Evolutionary conservation across 2,329 filamentous ascomycete genomes (phyloP).

Genomic region (Alternaria brassicicola): DNA sequence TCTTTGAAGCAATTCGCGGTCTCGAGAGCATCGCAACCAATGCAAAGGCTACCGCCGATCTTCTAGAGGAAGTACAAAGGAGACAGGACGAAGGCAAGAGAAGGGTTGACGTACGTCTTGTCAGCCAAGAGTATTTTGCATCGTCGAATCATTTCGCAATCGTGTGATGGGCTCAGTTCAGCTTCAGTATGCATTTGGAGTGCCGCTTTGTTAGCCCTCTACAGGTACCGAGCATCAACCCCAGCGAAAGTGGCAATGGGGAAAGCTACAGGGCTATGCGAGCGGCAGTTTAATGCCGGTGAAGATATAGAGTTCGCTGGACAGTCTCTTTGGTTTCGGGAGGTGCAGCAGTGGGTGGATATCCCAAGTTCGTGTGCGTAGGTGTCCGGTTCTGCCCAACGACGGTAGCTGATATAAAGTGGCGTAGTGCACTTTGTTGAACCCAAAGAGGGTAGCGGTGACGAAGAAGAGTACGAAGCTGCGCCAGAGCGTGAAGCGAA

Average conservation of each 20-base stretch:
- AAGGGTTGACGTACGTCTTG: conserved; percentile 49
- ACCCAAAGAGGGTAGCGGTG: conserved; percentile 34
- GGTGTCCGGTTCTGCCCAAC: neutral
- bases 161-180: conserved; percentile 43
- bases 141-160: conserved; percentile 59
- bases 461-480: conserved; percentile 23
- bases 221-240: neutral
- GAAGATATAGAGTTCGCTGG: conserved; percentile 40
- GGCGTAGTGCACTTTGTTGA: conserved; percentile 36
- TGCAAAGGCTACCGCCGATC: conserved; percentile 49
- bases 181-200: neutral
- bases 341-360: conserved; percentile 36
- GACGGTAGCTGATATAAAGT: neutral
- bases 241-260: neutral
- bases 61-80: conserved; percentile 49
- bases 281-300: conserved; percentile 35
- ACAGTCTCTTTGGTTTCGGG: conserved; percentile 35
- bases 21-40: conserved; percentile 50
- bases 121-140: conserved; percentile 56
- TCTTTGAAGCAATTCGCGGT: conserved; percentile 55
- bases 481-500: conserved; percentile 13
- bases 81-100: conserved; percentile 47
- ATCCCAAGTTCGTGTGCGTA: conserved; percentile 34
- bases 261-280: neutral
- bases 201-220: neutral